Evolutionary conservation across 306 rosid species (phyloP).

Genomic region (Inga leiocalycina): DNA sequence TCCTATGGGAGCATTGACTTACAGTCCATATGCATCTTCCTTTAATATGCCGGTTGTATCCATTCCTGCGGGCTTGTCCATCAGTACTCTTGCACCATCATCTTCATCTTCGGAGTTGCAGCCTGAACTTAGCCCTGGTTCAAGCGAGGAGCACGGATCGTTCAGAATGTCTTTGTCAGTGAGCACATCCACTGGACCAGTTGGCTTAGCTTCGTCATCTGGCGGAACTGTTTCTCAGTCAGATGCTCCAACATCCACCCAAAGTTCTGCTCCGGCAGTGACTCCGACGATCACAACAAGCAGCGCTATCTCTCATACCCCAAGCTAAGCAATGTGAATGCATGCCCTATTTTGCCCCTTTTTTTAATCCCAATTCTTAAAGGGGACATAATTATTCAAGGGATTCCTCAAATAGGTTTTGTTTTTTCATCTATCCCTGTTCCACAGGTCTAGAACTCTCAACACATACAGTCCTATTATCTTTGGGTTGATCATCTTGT

Average conservation of each 20-base stretch:
- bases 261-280: slow-evolving; percentile 53
- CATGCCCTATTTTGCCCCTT: slow-evolving; percentile 51
- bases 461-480: slow-evolving; percentile 53
- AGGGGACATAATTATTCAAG: slow-evolving; percentile 62
- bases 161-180: slow-evolving; percentile 68
- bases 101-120: slow-evolving; percentile 81
- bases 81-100: slow-evolving; percentile 70
- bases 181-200: slow-evolving; percentile 69
- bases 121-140: slow-evolving; percentile 58
- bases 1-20: slow-evolving; percentile 66
- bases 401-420: slow-evolving; percentile 72
- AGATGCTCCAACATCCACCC: slow-evolving; percentile 58
- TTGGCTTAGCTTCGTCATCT: slow-evolving; percentile 66
- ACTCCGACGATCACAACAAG: slow-evolving; percentile 40
- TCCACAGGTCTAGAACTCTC: slow-evolving; percentile 59
- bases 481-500: slow-evolving; percentile 57
- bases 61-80: slow-evolving; percentile 70
- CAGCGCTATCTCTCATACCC: slow-evolving; percentile 53
- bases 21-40: slow-evolving; percentile 88
- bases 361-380: slow-evolving; percentile 59
- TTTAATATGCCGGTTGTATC: slow-evolving; percentile 86
- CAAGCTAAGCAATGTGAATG: slow-evolving; percentile 68
- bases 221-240: slow-evolving; percentile 55
- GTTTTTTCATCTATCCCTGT: slow-evolving; percentile 54
- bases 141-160: slow-evolving; percentile 68